phyloP scores from a whole-genome alignment of 164 flowering plant genomes.

The Paratinospora sagittata region DNA sequence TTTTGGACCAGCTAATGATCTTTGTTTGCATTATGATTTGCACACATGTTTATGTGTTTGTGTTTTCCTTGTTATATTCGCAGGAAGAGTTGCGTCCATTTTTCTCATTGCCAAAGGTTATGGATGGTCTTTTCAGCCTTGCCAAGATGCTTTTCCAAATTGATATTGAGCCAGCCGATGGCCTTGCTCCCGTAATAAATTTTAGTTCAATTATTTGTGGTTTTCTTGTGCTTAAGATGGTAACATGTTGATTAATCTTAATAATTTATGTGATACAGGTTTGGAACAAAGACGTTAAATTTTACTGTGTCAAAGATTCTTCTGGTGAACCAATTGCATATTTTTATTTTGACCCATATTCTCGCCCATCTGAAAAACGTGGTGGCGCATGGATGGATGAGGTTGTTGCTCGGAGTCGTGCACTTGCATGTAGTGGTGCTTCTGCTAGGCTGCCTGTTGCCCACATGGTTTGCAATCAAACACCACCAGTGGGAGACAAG shows the following conservation, averaged over 20 bases:
- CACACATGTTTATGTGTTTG: neutral
- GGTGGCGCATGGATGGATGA: slow-evolving; percentile 99
- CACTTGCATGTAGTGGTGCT: slow-evolving; percentile 62
- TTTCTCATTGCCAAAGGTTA: slow-evolving; percentile 92
- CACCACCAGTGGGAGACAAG: slow-evolving; percentile 86
- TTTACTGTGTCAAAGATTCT: slow-evolving; percentile 76
- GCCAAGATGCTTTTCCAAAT: slow-evolving; percentile 81
- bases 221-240: slow-evolving; percentile 1
- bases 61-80: slow-evolving; percentile 9
- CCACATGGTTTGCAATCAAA: slow-evolving; percentile 96
- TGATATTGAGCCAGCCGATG: slow-evolving; percentile 79
- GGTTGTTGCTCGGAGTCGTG: slow-evolving; percentile 82
- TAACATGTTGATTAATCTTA: neutral
- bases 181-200: slow-evolving; percentile 77
- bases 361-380: slow-evolving; percentile 92
- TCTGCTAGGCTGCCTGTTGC: slow-evolving; percentile 84
- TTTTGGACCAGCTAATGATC: neutral
- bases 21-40: neutral
- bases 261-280: slow-evolving; percentile 44
- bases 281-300: slow-evolving; percentile 83
- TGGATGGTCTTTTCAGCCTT: slow-evolving; percentile 93
- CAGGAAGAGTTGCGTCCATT: slow-evolving; percentile 96
- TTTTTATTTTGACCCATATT: slow-evolving; percentile 96
- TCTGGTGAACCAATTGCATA: slow-evolving; percentile 78
- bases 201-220: slow-evolving; percentile 1